These are phyloP conservation scores for Teratosphaeria viscida DNA, from an alignment of 2,329 filamentous ascomycete species.

Conservation along the genomic window DNA sequence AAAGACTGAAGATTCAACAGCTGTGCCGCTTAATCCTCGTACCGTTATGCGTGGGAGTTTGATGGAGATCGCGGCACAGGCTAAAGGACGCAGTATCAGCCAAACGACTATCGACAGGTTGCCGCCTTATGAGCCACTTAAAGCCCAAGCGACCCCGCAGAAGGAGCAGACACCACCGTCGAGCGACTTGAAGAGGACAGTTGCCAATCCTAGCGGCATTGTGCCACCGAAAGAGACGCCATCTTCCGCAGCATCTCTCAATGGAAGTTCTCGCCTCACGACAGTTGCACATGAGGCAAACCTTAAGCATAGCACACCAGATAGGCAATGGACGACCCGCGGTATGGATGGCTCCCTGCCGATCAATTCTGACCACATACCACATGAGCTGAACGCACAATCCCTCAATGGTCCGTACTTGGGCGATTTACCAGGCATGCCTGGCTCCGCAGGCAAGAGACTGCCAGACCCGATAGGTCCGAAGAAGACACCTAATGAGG, in stretches of 20 bases:
- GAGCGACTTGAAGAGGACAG: slow-evolving; percentile 2
- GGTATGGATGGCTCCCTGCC: not conserved
- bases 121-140: slow-evolving; percentile 5
- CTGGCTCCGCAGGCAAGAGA: not conserved
- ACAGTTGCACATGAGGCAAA: not conserved
- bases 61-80: slow-evolving; percentile 18
- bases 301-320: slow-evolving; percentile 23
- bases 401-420: slow-evolving; percentile 30
- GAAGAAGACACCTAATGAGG: slow-evolving; percentile 19
- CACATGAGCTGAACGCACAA: slow-evolving; percentile 21
- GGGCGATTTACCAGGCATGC: slow-evolving; percentile 8
- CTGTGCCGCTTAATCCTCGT: slow-evolving; percentile 5
- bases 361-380: not conserved
- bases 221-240: not conserved
- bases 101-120: slow-evolving; percentile 20
- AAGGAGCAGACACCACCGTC: not conserved
- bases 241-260: not conserved
- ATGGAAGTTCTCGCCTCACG: not conserved
- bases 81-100: slow-evolving; percentile 17
- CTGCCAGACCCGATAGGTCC: not conserved
- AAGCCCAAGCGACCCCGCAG: not conserved
- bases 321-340: slow-evolving; percentile 7
- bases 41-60: slow-evolving; percentile 20
- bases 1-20: not conserved
- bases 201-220: slow-evolving; percentile 4